Percentiles rank a stretch among this genome's conserved stretches.
Conservation (phyloP, 306 rosid species). For the Citrullus amarus region DNA sequence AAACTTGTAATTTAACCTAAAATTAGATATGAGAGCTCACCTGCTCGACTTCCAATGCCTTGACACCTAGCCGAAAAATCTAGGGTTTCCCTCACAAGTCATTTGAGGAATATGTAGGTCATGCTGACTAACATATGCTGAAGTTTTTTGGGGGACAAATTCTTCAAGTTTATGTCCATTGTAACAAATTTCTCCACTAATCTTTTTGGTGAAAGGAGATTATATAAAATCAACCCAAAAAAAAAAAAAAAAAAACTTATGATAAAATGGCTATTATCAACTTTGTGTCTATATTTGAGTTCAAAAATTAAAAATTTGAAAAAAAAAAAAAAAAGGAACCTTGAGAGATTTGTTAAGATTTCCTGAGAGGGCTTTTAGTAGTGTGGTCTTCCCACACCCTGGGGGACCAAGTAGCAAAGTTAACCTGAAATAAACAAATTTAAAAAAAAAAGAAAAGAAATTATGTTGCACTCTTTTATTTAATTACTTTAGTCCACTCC, state of each 20-base stretch:
- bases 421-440: constrained; percentile 14
- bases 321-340: background rate
- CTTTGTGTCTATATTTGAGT: constrained; percentile 12
- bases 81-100: constrained; percentile 68
- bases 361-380: constrained; percentile 28
- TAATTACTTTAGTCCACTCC: no score
- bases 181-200: constrained; percentile 38
- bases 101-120: constrained; percentile 55
- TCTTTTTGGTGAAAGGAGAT: no score
- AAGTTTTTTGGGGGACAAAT: constrained; percentile 52
- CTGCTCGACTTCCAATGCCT: constrained; percentile 56
- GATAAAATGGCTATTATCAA: no score
- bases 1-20: no score
- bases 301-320: no score
- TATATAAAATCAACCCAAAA: no score
- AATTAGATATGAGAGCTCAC: background rate
- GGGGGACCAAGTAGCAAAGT: constrained; percentile 41
- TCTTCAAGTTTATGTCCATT: constrained; percentile 51
- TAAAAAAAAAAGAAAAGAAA: no score
- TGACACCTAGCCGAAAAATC: constrained; percentile 72
- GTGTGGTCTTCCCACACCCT: constrained; percentile 38
- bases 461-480: no score
- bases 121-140: constrained; percentile 59
- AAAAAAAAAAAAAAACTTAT: no score
- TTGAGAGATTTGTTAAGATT: constrained; percentile 28